Conservation (phyloP, 495 filamentous ascomycete genomes). For the Xylaria curta region DNA sequence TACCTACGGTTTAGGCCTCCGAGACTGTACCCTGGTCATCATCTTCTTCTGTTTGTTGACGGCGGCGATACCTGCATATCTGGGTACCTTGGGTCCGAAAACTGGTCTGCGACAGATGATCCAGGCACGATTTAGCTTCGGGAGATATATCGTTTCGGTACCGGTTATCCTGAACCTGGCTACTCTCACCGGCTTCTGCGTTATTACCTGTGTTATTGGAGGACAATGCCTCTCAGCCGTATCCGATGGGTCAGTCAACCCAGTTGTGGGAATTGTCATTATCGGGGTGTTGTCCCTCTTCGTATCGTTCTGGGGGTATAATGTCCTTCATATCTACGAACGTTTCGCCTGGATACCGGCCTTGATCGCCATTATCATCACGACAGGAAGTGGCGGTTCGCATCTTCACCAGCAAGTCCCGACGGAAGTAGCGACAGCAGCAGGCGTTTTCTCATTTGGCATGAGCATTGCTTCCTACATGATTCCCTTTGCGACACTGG, state of each 20-base stretch:
- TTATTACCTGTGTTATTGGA: slow-evolving; percentile 54
- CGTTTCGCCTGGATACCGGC: slow-evolving; percentile 66
- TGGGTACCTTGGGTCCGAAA: slow-evolving; percentile 57
- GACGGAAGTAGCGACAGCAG: slow-evolving; percentile 35
- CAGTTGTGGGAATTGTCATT: slow-evolving; percentile 58
- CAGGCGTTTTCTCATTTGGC: slow-evolving; percentile 45
- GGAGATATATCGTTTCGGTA: slow-evolving; percentile 52
- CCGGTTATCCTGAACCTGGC: slow-evolving; percentile 58
- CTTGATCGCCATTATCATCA: slow-evolving; percentile 57
- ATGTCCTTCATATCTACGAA: slow-evolving; percentile 64
- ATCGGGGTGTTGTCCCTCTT: slow-evolving; percentile 58
- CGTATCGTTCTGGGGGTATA: slow-evolving; percentile 66
- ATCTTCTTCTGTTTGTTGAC: slow-evolving; percentile 62
- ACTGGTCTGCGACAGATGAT: slow-evolving; percentile 64
- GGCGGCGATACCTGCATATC: slow-evolving; percentile 56
- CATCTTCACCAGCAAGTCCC: slow-evolving; percentile 42
- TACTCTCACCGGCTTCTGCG: slow-evolving; percentile 55
- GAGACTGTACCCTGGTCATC: slow-evolving; percentile 57
- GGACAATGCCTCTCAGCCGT: slow-evolving; percentile 60
- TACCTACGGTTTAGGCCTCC: slow-evolving; percentile 53
- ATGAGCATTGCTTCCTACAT: slow-evolving; percentile 56
- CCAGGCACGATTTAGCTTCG: slow-evolving; percentile 60
- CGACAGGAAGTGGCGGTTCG: slow-evolving; percentile 49
- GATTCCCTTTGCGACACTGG: slow-evolving; percentile 53
- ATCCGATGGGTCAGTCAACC: slow-evolving; percentile 53